Evolutionary conservation across 305 asterid species (phyloP).

Genomic region (Fraxinus ornus): DNA sequence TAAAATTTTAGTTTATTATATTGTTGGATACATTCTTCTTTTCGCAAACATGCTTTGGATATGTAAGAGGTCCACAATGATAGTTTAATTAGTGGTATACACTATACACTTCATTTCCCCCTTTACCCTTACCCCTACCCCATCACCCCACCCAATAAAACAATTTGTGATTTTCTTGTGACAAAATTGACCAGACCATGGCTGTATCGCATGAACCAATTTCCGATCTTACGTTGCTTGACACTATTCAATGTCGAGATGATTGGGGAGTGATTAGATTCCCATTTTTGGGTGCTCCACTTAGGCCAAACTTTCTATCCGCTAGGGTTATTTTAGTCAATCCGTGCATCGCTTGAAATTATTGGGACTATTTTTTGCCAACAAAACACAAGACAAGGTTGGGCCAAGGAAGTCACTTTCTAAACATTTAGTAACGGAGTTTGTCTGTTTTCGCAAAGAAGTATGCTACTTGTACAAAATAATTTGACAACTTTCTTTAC

Average conservation of each 20-base stretch:
- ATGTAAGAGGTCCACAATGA: neutral
- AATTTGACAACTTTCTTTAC: no score
- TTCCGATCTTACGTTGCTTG: neutral
- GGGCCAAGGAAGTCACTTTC: neutral
- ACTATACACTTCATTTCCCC: neutral
- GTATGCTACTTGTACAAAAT: no score
- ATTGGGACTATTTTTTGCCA: neutral
- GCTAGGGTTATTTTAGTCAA: neutral
- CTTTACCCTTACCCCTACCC: neutral
- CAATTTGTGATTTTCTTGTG: neutral
- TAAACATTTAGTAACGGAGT: neutral
- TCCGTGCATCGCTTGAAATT: neutral
- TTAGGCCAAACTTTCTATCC: neutral
- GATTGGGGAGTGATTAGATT: slow-evolving; percentile 41
- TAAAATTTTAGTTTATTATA: neutral
- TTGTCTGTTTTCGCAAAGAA: no score
- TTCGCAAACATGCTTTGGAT: neutral
- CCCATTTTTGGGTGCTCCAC: slow-evolving; percentile 38
- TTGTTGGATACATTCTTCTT: neutral
- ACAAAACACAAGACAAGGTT: neutral
- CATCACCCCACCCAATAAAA: neutral
- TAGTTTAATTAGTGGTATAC: neutral
- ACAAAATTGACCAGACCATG: neutral
- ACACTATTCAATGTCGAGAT: slow-evolving; percentile 22
- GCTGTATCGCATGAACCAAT: neutral